Base-by-base conservation (phyloP, 495 filamentous ascomycete species). In the Penicillium soppii region DNA sequence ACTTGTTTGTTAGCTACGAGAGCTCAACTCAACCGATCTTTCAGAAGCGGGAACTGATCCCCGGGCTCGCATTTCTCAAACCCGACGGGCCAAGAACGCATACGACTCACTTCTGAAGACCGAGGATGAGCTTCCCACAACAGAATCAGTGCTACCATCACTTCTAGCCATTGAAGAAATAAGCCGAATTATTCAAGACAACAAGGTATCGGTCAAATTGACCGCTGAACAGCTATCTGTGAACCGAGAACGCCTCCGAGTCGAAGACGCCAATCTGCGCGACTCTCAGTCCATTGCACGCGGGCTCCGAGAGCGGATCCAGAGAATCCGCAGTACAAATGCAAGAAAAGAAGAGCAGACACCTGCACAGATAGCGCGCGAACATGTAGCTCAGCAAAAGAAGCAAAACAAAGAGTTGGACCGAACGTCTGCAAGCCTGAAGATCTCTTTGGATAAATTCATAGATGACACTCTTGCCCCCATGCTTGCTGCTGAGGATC, bases 401-500 rank as follows among this genome's bases (percentile, higher is more conserved):
- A 65, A 73, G 49, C 81, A 81, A 53, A 84, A 80, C 53, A 66
- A 70, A 43, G 55, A 72, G 13, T 82, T 86, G 51, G 63, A 83
- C 22, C 70, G 64, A 25, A 75, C 83, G 40, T 85, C 82, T 0
- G 69, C 68, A 2, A 73, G 66, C 7, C 69, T 94, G 20, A 75
- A 86, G 12, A 72, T 75, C 22, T 79, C 80, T 2, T 74, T 95
- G 16, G 78, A 87, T 56, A 75, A 70, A n/a, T 95, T 96, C 49
- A 82, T 92, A 15, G 80, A 87, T 48, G 72, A 84, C 13, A 78
- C 86, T 35, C 79, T 96, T 2, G 88, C 87, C 5, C 69, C 79
- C 0, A 91, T 92, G 89, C 73, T 96, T 25, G 90, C 90, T 12
- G 89, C 88, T 0, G 91, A 96, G 70, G 88, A 90, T 58, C 75